phyloP scores from a whole-genome alignment of 2,329 filamentous ascomycete species.

The Lecanicillium sp. region DNA sequence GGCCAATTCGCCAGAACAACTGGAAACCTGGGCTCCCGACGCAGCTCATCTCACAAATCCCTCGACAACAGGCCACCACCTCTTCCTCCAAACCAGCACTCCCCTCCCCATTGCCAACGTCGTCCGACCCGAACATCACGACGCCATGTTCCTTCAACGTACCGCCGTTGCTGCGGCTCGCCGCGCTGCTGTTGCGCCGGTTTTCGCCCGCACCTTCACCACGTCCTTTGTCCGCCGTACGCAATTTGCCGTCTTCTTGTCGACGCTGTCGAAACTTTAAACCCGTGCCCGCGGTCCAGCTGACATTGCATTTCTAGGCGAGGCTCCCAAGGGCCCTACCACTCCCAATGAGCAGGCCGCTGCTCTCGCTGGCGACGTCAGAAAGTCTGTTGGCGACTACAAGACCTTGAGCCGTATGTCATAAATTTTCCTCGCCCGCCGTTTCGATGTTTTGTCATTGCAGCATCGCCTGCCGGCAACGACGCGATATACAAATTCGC shows the following conservation, averaged over 20 bases:
- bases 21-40: slow-evolving; percentile 29
- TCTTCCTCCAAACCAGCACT: slow-evolving; percentile 14
- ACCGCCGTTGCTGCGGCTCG: slow-evolving; percentile 52
- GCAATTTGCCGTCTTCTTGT: slow-evolving; percentile 14
- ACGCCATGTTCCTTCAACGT: slow-evolving; percentile 56
- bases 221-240: slow-evolving; percentile 54
- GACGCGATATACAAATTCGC: not conserved
- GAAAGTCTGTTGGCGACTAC: slow-evolving; percentile 38
- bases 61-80: slow-evolving; percentile 26
- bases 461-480: not conserved
- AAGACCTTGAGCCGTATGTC: slow-evolving; percentile 39
- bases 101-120: slow-evolving; percentile 14
- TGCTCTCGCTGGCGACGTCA: slow-evolving; percentile 27
- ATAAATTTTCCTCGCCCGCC: not conserved
- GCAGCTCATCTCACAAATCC: slow-evolving; percentile 42
- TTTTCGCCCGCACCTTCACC: slow-evolving; percentile 50
- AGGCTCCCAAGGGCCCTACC: slow-evolving; percentile 25
- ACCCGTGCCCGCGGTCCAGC: not conserved
- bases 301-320: slow-evolving; percentile 18
- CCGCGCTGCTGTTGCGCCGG: slow-evolving; percentile 45
- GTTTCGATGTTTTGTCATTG: too few species aligned
- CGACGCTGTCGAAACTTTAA: not conserved
- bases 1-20: slow-evolving; percentile 24
- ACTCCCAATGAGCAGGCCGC: slow-evolving; percentile 28
- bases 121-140: slow-evolving; percentile 13